Evolutionary conservation across 2,329 filamentous ascomycete species (phyloP), one percentile per base, ranked within the genome.

Genomic region (Calcarisporium arbuscula): DNA sequence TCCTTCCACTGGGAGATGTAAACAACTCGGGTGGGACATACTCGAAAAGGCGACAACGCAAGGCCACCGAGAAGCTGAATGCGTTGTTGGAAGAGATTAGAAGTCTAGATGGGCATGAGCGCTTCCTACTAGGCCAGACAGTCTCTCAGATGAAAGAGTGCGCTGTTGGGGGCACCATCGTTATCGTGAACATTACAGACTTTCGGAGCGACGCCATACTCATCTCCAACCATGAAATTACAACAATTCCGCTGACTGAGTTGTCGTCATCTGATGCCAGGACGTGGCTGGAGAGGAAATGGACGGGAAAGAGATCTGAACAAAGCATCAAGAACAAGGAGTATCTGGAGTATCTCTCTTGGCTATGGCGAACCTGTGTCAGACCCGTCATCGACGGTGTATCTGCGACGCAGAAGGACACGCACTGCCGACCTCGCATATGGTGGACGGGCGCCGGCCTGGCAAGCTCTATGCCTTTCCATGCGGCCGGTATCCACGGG

Each of bases 401-500:
- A 6, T 19, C 15, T 5, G 14, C 12, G n/a, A 31, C 6, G 30
- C 30, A 25, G 21, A 22, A 34, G 12, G 23, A 28, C 19, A 27
- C 40, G 29, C n/a, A n/a, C n/a, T n/a, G n/a, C n/a, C n/a, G n/a
- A n/a, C 32, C 34, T 5, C 15, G 37, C 19, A 34, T 42, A 7
- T 42, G 40, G 40, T 42, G 37, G 40, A 40, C 40, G 19, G 40
- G 40, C 18, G 32, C 28, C 19, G 40, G 40, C 8, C 26, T 38
- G 7, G 40, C 30, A 15, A 25, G 30, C 35, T 42, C 40, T 12
- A 35, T 42, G 32, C 40, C 40, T 9, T 42, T 42, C 30, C 40
- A 42, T 34, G 40, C 37, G 14, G 40, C 40, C 17, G 37, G 34
- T 19, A 25, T 15, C n/a, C 31, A 33, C 19, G 12, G 8, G 14